Conservation (phyloP, 345 rosid species). For the Draba incana region DNA sequence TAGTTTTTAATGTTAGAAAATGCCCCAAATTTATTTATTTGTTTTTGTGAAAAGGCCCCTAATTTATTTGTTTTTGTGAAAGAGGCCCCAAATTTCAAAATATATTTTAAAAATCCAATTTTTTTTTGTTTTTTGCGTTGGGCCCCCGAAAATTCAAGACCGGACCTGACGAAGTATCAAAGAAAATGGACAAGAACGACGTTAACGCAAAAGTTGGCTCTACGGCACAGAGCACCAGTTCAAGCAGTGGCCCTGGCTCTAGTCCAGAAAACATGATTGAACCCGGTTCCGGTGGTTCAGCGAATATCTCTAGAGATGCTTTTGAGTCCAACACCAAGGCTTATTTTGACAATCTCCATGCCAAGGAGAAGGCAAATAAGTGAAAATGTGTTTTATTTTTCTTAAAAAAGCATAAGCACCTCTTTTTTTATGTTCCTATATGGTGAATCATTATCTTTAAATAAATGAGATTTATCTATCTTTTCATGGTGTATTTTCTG, state of each 20-base stretch:
- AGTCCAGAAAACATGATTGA: constrained; percentile 26
- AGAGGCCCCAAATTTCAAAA: too few relatives aligned
- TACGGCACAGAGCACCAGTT: constrained; percentile 18
- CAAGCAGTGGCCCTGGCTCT: constrained; percentile 1
- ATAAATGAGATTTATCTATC: background rate
- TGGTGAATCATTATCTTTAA: background rate
- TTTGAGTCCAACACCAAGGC: constrained; percentile 24
- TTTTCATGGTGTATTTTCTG: background rate
- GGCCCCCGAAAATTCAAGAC: too few relatives aligned
- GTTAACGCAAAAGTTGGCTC: constrained; percentile 7
- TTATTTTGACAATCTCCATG: constrained; percentile 24
- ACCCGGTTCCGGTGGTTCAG: constrained; percentile 25
- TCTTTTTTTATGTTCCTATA: constrained; percentile 5
- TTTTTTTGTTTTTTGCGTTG: too few relatives aligned
- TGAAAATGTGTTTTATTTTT: background rate
- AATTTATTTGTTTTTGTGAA: too few relatives aligned
- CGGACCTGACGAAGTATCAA: too few relatives aligned
- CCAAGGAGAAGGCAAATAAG: constrained; percentile 19
- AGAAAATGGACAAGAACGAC: constrained; percentile 24
- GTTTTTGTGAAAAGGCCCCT: too few relatives aligned
- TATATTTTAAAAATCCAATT: too few relatives aligned
- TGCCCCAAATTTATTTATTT: too few relatives aligned
- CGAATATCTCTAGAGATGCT: constrained; percentile 11
- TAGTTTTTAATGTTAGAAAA: too few relatives aligned
- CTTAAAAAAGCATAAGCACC: background rate